These are phyloP conservation scores for Cryptococcus depauperatus DNA, from an alignment of 1,284 basidiomycete genomes.

Conservation along the genomic window DNA sequence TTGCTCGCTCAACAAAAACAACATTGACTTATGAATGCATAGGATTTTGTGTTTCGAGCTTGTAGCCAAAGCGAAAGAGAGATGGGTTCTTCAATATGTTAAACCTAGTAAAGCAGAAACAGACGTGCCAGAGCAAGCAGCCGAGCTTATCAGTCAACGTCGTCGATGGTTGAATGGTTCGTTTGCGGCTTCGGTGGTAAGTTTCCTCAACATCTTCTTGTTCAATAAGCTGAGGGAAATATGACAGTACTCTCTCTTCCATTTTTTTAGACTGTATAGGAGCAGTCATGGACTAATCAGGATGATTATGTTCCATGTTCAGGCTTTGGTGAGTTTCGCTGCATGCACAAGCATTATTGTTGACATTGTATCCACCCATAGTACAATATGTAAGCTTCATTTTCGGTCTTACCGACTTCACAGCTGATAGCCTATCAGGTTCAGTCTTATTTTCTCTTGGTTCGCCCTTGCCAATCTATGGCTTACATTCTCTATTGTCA, in stretches of 20 bases:
- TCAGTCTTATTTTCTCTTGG: conserved; percentile 78
- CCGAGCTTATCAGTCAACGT: conserved; percentile 87
- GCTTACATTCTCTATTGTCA: conserved; percentile 94
- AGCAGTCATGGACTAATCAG: conserved; percentile 72
- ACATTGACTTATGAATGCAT: background rate
- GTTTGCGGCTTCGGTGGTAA: conserved; percentile 85
- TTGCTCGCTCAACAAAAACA: background rate
- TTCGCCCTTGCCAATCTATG: conserved; percentile 88
- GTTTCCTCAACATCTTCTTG: conserved; percentile 31
- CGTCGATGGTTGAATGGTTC: conserved; percentile 94
- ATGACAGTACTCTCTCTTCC: conserved; percentile 74
- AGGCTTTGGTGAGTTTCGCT: conserved; percentile 61
- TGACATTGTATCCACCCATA: conserved; percentile 1
- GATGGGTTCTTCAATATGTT: conserved; percentile 88
- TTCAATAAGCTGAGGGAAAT: background rate
- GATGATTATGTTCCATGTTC: conserved; percentile 92
- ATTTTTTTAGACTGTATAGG: conserved; percentile 85
- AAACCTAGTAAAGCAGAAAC: conserved; percentile 86
- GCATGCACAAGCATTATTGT: background rate
- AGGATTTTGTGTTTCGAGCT: conserved; percentile 91
- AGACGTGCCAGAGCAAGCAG: conserved; percentile 58
- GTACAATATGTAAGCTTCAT: conserved; percentile 32
- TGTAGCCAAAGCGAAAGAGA: conserved; percentile 76
- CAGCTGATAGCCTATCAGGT: conserved; percentile 54
- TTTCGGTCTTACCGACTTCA: background rate